phyloP scores from a whole-genome alignment of 345 rosid species.

The Cochlearia excelsa region DNA sequence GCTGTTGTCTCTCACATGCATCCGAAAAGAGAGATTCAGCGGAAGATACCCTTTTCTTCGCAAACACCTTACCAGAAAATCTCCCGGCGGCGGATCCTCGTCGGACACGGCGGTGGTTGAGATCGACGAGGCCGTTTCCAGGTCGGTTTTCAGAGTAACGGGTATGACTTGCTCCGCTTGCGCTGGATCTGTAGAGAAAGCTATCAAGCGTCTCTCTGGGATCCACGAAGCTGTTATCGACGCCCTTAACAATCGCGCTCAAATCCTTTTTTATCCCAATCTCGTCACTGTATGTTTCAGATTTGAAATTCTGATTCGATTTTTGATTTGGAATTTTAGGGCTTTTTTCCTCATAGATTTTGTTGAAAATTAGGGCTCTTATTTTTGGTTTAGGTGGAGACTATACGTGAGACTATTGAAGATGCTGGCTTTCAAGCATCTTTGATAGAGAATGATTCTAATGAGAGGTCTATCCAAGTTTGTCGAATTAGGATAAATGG shows the following conservation, averaged over 20 bases:
- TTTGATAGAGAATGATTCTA: slow-evolving; percentile 49
- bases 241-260: slow-evolving; percentile 63
- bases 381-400: slow-evolving; percentile 51
- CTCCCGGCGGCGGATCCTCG: slow-evolving; percentile 33
- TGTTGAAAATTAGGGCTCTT: slow-evolving; percentile 21
- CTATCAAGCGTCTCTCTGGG: slow-evolving; percentile 81
- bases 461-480: slow-evolving; percentile 52
- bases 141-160: slow-evolving; percentile 56
- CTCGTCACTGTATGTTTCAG: slow-evolving; percentile 54
- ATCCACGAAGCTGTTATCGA: slow-evolving; percentile 73
- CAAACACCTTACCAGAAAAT: slow-evolving; percentile 52
- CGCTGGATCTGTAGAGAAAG: slow-evolving; percentile 91
- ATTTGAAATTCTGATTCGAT: background rate
- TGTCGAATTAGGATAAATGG: slow-evolving; percentile 74
- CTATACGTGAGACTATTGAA: slow-evolving; percentile 77
- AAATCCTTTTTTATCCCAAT: slow-evolving; percentile 58
- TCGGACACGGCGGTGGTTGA: slow-evolving; percentile 36
- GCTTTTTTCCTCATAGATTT: background rate
- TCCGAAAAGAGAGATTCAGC: slow-evolving; percentile 50
- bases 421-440: slow-evolving; percentile 81
- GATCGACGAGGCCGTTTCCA: slow-evolving; percentile 34
- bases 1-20: slow-evolving; percentile 59
- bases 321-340: background rate
- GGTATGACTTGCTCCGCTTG: slow-evolving; percentile 96
- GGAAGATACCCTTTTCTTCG: slow-evolving; percentile 63